Base-by-base conservation (phyloP, 2,329 filamentous ascomycete genomes). In the Coleophoma crateriformis region DNA sequence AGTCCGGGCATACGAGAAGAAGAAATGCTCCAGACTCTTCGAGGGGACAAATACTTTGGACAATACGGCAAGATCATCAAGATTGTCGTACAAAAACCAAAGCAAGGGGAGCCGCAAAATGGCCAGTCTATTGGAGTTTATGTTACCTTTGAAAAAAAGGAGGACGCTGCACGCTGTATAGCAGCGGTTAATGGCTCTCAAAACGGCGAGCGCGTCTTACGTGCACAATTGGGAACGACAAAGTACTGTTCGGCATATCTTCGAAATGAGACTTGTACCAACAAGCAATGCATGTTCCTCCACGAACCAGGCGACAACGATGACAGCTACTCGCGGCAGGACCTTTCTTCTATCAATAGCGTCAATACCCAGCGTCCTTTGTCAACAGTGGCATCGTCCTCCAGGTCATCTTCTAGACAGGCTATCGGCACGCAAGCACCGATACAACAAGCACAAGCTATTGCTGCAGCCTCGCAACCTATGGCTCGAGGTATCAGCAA, bases 21-120 rank as follows among this genome's bases (percentile, higher is more conserved):
- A 65, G 89, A 92, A 60, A 76, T 99, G 3, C 78, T 97, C 43
- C 89, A 92, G 68, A 96, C 91, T 0, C 74, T 99, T 43, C 85
- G 95, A 50, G 91, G 91, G 54, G 83, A 84, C 45, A 88, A 96
- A 63, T 99, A 96, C 66, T 99, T 99, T 62, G 94, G 94, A 6
- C 94, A 99, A 68, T 99, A 99, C 66, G 94, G 94, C 60, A 94
- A 92, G 64, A 99, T 99, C 59, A 87, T 96, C 65, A 99, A 99
- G 69, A 97, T 99, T 50, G 95, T 96, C 48, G 95, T 99, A 58
- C 97, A 91, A 75, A 96, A 95, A 68, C 89, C 78, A 52, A 78
- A 81, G 33, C 81, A 85, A 62, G 80, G 80, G 32, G 78, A 92
- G 54, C 74, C 77, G 33, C 74, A 79, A 49, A 75, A 77, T 48